These are phyloP conservation scores for Apiotrichum laibachii DNA, from an alignment of 1,284 basidiomycete species.

Conservation along the genomic window DNA sequence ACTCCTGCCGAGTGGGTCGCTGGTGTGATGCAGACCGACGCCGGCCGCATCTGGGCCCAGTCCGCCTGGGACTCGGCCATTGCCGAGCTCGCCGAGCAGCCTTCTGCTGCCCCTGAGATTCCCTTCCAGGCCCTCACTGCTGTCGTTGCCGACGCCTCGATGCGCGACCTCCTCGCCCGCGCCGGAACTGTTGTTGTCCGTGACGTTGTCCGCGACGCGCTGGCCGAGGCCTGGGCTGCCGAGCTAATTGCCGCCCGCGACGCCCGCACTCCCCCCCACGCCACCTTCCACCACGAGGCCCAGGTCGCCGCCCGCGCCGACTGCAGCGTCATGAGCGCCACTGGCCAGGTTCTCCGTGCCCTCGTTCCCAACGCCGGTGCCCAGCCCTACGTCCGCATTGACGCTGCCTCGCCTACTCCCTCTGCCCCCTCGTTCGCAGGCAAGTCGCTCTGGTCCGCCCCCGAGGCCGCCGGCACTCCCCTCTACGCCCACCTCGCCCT, in stretches of 20 bases:
- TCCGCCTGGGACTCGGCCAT: slow-evolving; percentile 13
- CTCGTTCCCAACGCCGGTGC: slow-evolving; percentile 15
- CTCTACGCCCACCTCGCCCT: slow-evolving; percentile 40
- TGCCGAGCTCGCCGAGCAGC: slow-evolving; percentile 15
- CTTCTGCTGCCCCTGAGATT: slow-evolving; percentile 26
- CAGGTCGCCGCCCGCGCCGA: slow-evolving; percentile 38
- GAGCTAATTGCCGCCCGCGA: slow-evolving; percentile 19
- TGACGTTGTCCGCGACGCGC: slow-evolving; percentile 41
- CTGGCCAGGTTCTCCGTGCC: slow-evolving; percentile 26
- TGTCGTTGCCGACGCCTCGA: slow-evolving; percentile 22
- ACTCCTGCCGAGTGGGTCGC: slow-evolving; percentile 16
- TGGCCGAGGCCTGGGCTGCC: slow-evolving; percentile 36
- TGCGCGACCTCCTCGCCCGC: slow-evolving; percentile 12
- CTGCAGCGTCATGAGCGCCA: slow-evolving; percentile 37
- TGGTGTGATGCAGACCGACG: slow-evolving; percentile 10
- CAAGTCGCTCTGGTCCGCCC: slow-evolving; percentile 19
- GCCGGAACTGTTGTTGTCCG: slow-evolving; percentile 38
- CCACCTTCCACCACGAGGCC: slow-evolving; percentile 36
- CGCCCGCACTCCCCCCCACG: neutral
- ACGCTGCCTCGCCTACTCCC: slow-evolving; percentile 16
- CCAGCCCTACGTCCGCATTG: slow-evolving; percentile 29
- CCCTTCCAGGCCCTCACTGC: slow-evolving; percentile 31
- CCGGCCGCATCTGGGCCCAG: slow-evolving; percentile 17
- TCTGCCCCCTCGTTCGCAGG: slow-evolving; percentile 14
- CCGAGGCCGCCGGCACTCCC: slow-evolving; percentile 18